A percentile compares a stretch with the other conserved stretches of the same genome.
phyloP scores from a whole-genome alignment of 805 yeast species.

The Saccharomycopsis sp. region DNA sequence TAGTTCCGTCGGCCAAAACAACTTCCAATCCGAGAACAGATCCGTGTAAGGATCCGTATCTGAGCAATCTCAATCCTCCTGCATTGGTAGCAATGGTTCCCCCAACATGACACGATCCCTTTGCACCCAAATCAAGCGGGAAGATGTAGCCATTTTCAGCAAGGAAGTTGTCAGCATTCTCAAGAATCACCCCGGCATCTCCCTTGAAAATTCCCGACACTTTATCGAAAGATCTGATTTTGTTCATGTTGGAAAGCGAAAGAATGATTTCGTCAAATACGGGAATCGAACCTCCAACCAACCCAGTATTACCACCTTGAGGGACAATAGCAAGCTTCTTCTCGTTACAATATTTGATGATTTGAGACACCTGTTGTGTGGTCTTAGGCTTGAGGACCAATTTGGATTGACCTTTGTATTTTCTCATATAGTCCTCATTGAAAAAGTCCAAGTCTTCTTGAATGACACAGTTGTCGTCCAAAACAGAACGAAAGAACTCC shows the following conservation, averaged over 20 bases:
- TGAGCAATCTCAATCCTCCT: conserved; percentile 81
- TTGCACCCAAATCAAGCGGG: conserved; percentile 93
- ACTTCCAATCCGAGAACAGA: conserved; percentile 86
- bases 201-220: conserved; percentile 80
- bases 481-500: conserved; percentile 49
- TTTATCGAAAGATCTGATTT: conserved; percentile 73
- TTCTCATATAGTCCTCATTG: conserved; percentile 94
- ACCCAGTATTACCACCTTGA: conserved; percentile 95
- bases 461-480: conserved; percentile 42
- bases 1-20: conserved; percentile 78
- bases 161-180: conserved; percentile 71
- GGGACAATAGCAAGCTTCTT: conserved; percentile 80
- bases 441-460: conserved; percentile 61
- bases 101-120: conserved; percentile 94
- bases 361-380: conserved; percentile 67
- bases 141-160: conserved; percentile 82
- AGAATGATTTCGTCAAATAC: conserved; percentile 85
- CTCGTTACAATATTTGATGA: conserved; percentile 75
- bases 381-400: conserved; percentile 78
- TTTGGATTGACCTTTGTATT: conserved; percentile 81
- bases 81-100: conserved; percentile 96
- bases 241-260: conserved; percentile 63
- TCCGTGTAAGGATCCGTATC: conserved; percentile 92
- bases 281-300: conserved; percentile 92
- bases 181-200: conserved; percentile 88